Evolutionary conservation across 139 green algal species (phyloP).

Genomic region (Pleodorina starrii): DNA sequence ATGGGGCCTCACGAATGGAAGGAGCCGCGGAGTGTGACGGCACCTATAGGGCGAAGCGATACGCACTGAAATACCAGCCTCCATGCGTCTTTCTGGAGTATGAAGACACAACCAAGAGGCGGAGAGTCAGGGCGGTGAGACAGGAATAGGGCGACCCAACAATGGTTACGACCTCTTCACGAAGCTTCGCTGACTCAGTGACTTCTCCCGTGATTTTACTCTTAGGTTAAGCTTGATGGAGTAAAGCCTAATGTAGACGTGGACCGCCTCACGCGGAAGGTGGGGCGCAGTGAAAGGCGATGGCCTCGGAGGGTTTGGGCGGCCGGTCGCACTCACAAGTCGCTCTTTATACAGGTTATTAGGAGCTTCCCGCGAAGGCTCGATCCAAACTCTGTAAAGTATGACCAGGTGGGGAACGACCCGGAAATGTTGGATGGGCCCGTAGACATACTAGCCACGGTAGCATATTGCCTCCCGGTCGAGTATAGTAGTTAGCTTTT

Average conservation of each 20-base stretch:
- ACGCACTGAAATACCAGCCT: constrained; percentile 54
- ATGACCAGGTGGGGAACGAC: constrained; percentile 55
- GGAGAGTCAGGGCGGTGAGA: constrained; percentile 53
- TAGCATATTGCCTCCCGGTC: too few species aligned
- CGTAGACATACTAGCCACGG: too few species aligned
- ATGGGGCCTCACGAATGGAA: neutral
- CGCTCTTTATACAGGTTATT: constrained; percentile 52
- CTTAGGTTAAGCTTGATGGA: constrained; percentile 56
- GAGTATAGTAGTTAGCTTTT: too few species aligned
- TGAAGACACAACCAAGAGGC: constrained; percentile 44
- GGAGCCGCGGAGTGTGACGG: neutral
- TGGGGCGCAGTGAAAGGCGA: neutral
- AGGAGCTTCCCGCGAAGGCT: constrained; percentile 61
- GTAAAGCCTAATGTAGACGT: constrained; percentile 32
- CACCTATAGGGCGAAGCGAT: constrained; percentile 40
- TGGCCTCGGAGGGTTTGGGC: too few species aligned
- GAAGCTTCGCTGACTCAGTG: neutral
- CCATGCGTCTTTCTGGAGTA: constrained; percentile 62
- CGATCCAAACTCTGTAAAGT: constrained; percentile 51
- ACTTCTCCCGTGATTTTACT: neutral
- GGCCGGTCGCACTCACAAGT: too few species aligned
- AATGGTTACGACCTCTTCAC: constrained; percentile 6
- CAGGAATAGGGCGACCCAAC: neutral
- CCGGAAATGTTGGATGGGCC: neutral
- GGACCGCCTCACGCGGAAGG: constrained; percentile 59